Evolutionary conservation across 768 basidiomycete genomes (phyloP), one percentile per base, ranked within the genome.

Genomic region (Boletus rex-veris): DNA sequence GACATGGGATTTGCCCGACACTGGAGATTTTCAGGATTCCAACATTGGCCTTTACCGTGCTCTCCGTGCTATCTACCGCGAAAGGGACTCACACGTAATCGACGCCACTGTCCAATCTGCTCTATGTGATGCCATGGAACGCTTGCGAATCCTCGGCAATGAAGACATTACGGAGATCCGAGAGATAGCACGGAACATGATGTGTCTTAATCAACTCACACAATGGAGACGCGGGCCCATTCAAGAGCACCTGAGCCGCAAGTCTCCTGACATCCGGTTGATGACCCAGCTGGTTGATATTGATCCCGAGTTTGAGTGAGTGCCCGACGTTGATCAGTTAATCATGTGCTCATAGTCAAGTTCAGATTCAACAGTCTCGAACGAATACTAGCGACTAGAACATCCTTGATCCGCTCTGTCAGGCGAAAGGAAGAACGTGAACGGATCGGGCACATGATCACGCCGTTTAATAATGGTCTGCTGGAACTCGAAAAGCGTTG

Each of bases 1-100:
- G 56, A 87, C 85, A 2, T 99, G 97, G 97, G 95, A 98, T 70
- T 74, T 99, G 24, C 95, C 95, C 1, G 82, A 89, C 45, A 74
- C 76, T 0, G 58, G 71, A 10, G 69, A 71, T 2, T 70, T 75
- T 49, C 71, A 72, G 21, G 74, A 74, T 26, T 68, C 82, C 9
- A 83, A 81, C 21, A 76, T 80, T 14, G 72, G 85, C 2, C 73
- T 98, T 5, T 99, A 96, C 69, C 75, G 79, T 31, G 85, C 90
- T 4, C 75, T 99, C 33, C 82, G 89, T 39, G 84, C 92, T 0
- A 73, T 92, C n/a, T 83, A 95, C 59, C 81, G 90, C 5, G 91
- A 92, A 64, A 80, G 90, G 38, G 83, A 87, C 62, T 63, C 71
- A 0, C 64, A 64, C 1, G 66, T 72, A 0, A 74, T 89, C 14